Evolutionary conservation across 352 stramenopile species (phyloP).

Genomic region (Sclerospora graminicola): DNA sequence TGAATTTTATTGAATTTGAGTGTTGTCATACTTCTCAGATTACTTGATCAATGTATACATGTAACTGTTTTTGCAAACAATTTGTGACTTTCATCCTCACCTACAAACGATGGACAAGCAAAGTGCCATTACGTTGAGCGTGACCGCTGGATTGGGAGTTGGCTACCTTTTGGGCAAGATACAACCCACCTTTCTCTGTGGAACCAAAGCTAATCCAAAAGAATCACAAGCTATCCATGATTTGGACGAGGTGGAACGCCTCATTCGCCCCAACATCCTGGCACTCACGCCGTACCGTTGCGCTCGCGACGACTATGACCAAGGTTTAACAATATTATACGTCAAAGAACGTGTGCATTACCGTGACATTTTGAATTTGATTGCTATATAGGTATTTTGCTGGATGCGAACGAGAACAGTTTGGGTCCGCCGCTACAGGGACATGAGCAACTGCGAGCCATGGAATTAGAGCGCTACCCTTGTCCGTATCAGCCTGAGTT

Average conservation of each 20-base stretch:
- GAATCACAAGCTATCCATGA: neutral
- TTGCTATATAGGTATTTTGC: conserved; percentile 72
- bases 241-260: conserved; percentile 60
- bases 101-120: conserved; percentile 55
- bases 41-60: too few relatives aligned
- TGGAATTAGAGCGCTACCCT: conserved; percentile 91
- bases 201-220: neutral
- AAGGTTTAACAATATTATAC: conserved; percentile 26
- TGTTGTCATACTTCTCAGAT: too few relatives aligned
- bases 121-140: conserved; percentile 42
- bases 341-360: neutral
- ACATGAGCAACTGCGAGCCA: conserved; percentile 52
- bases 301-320: conserved; percentile 93
- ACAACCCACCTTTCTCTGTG: conserved; percentile 15
- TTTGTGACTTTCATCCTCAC: conserved; percentile 2
- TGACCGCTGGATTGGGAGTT: conserved; percentile 53
- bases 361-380: neutral
- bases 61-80: conserved; percentile 17
- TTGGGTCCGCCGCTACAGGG: conserved; percentile 83
- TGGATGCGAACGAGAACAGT: conserved; percentile 99
- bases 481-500: conserved; percentile 91
- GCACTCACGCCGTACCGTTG: conserved; percentile 94
- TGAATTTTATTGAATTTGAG: too few relatives aligned
- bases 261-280: conserved; percentile 96
- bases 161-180: conserved; percentile 55